Percentiles rank a stretch among this genome's conserved stretches.
Evolutionary conservation across 345 rosid genomes (phyloP).

Genomic region (Lepidium sativum): DNA sequence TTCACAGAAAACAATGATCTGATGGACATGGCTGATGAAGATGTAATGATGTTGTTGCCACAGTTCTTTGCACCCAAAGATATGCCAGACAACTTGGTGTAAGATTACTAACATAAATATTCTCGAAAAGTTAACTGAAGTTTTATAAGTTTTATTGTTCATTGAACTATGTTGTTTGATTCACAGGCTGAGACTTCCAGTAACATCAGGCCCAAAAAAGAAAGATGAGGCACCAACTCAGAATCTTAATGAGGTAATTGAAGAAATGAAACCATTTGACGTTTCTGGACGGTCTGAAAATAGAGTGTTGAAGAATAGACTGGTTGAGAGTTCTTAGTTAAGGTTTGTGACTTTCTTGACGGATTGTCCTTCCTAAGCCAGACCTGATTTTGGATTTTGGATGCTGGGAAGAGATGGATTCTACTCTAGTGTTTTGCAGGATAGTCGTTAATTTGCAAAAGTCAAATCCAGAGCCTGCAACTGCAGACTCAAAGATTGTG

Average conservation of each 20-base stretch:
- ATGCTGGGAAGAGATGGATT: background rate
- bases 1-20: conserved; percentile 43
- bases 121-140: background rate
- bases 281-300: background rate
- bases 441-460: background rate
- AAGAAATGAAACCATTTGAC: too few relatives aligned
- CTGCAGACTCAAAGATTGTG: background rate
- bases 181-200: conserved; percentile 61
- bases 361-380: background rate
- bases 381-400: background rate
- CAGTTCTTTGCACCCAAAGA: conserved; percentile 76
- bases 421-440: background rate
- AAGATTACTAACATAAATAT: conserved; percentile 26
- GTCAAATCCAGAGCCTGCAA: background rate
- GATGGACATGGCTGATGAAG: conserved; percentile 63
- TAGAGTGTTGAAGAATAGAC: background rate
- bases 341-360: background rate
- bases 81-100: conserved; percentile 64
- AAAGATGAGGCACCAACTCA: conserved; percentile 47
- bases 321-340: background rate
- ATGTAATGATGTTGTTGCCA: conserved; percentile 68
- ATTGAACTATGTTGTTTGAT: background rate
- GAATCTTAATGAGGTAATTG: conserved; percentile 45
- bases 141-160: background rate
- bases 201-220: conserved; percentile 39